A percentile compares a stretch with the other conserved stretches of the same genome.
Conservation (phyloP, 2,329 filamentous ascomycete genomes). For the Diplodia mutila region DNA sequence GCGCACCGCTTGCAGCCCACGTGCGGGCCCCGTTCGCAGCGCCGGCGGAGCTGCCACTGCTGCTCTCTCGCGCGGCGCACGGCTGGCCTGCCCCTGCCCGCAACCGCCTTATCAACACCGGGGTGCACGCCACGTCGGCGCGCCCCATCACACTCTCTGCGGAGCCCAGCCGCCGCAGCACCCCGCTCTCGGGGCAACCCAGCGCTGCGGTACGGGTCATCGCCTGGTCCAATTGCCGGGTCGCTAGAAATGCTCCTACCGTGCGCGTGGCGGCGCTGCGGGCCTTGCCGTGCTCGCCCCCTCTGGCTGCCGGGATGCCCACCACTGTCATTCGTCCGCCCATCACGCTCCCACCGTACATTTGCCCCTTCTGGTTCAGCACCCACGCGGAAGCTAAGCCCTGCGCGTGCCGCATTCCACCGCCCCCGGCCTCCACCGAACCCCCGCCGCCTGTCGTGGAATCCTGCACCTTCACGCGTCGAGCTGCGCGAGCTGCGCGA, state of each 20-base stretch:
- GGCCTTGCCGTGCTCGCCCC: conserved; percentile 21
- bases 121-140: conserved; percentile 11
- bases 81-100: background rate
- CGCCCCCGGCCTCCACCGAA: background rate
- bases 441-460: background rate
- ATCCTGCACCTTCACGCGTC: background rate
- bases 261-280: conserved; percentile 23
- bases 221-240: conserved; percentile 19
- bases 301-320: conserved; percentile 8
- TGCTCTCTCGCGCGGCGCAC: background rate
- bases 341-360: background rate
- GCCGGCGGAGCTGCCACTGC: background rate
- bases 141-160: conserved; percentile 11
- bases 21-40: conserved; percentile 14
- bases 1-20: conserved; percentile 4
- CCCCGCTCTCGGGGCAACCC: conserved; percentile 21
- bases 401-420: conserved; percentile 3
- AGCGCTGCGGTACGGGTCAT: conserved; percentile 22
- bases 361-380: conserved; percentile 4
- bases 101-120: conserved; percentile 8
- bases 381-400: conserved; percentile 13
- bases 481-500: background rate
- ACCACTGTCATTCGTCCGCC: conserved; percentile 2
- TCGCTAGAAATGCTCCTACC: conserved; percentile 19
- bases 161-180: conserved; percentile 9